phyloP scores from a whole-genome alignment of 345 rosid species.

The Brassica napus region DNA sequence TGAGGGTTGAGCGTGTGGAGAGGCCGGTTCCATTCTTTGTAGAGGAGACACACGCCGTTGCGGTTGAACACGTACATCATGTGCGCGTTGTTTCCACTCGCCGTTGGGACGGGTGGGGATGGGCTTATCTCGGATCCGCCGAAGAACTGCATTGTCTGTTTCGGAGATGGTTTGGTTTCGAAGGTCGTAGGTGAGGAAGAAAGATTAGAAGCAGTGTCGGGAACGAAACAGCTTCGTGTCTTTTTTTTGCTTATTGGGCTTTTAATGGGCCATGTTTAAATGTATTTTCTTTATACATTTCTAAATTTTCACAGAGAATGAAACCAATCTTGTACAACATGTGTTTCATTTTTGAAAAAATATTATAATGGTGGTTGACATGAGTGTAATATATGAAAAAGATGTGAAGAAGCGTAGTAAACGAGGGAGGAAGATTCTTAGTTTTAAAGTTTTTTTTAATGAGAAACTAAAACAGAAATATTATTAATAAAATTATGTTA shows the following conservation, averaged over 20 bases:
- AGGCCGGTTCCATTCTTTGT: constrained; percentile 88
- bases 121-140: constrained; percentile 93
- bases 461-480: too few relatives aligned
- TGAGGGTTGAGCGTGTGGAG: constrained; percentile 81
- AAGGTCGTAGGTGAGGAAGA: background rate
- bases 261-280: background rate
- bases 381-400: too few relatives aligned
- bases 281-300: background rate
- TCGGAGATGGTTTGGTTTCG: background rate
- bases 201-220: background rate
- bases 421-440: too few relatives aligned
- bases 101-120: constrained; percentile 74
- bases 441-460: too few relatives aligned
- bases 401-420: too few relatives aligned
- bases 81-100: constrained; percentile 75
- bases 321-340: background rate
- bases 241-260: background rate
- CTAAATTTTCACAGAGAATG: background rate
- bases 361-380: background rate
- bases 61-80: constrained; percentile 85
- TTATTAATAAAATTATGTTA: too few relatives aligned
- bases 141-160: constrained; percentile 76
- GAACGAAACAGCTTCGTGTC: background rate
- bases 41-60: constrained; percentile 86
- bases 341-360: background rate